These are phyloP conservation scores for Dovyalis caffra DNA, from an alignment of 345 rosid genomes.

Conservation along the genomic window DNA sequence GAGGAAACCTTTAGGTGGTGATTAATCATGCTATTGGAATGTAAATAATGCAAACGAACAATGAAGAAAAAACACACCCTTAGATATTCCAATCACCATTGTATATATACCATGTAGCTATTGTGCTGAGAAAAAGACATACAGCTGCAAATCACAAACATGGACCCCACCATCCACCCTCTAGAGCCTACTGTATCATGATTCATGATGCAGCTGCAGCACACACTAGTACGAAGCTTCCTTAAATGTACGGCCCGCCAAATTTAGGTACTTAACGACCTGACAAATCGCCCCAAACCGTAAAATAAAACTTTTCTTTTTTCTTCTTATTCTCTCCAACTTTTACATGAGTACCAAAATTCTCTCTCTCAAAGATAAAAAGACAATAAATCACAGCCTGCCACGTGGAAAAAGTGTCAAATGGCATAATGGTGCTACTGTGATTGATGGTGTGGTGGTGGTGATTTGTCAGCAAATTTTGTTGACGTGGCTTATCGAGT, in stretches of 20 bases:
- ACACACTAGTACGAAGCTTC: conserved; percentile 12
- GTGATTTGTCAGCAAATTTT: conserved; percentile 11
- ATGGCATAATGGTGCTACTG: too few species aligned
- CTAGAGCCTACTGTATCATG: background rate
- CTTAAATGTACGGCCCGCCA: conserved; percentile 32
- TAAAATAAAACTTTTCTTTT: background rate
- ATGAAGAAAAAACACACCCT: background rate
- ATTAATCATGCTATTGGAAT: background rate
- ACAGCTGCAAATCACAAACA: conserved; percentile 15
- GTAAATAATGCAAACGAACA: background rate
- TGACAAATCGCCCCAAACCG: background rate
- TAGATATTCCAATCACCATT: conserved; percentile 11
- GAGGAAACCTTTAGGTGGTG: background rate
- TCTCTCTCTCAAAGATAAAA: background rate
- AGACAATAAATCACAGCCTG: background rate
- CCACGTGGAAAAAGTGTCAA: background rate
- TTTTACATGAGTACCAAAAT: background rate
- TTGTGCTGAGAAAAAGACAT: background rate
- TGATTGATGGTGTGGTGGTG: too few species aligned
- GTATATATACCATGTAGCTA: conserved; percentile 2
- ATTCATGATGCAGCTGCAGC: conserved; percentile 20
- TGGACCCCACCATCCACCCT: background rate
- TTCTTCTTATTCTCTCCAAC: background rate
- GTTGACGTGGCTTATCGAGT: conserved; percentile 8
- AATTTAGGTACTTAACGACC: conserved; percentile 1